Conservation (phyloP, 192 early-diverging fungal genomes). For the Umbelopsis sp. region DNA sequence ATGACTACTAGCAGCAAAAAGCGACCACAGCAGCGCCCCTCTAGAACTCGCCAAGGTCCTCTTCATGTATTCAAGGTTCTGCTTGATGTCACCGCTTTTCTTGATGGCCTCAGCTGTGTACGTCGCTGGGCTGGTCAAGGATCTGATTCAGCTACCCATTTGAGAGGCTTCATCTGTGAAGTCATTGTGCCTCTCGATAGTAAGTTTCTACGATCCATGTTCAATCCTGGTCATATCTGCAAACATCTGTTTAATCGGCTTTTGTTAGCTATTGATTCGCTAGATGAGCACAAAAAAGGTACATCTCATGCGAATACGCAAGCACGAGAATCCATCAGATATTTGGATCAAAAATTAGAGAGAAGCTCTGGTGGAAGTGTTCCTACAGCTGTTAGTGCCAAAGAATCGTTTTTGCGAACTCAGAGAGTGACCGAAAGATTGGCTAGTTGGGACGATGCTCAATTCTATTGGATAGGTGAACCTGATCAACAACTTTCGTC, state of each 20-base stretch:
- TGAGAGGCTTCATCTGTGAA: constrained; percentile 32
- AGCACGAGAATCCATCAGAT: constrained; percentile 60
- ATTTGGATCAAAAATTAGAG: constrained; percentile 43
- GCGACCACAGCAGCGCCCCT: background rate
- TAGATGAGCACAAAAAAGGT: constrained; percentile 61
- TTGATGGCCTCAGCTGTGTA: constrained; percentile 50
- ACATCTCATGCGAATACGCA: constrained; percentile 47
- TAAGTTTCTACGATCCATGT: constrained; percentile 21
- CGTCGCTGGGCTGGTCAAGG: constrained; percentile 48
- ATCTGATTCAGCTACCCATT: constrained; percentile 25
- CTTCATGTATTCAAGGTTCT: constrained; percentile 35
- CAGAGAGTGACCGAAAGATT: constrained; percentile 54
- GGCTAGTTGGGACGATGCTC: constrained; percentile 46
- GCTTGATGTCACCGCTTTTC: constrained; percentile 51
- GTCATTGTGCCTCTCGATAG: constrained; percentile 60
- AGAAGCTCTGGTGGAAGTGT: background rate
- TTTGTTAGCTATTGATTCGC: constrained; percentile 47
- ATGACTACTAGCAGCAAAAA: constrained; percentile 13
- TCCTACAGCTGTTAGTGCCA: constrained; percentile 7
- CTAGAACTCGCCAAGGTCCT: constrained; percentile 6
- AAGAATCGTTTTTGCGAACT: constrained; percentile 43
- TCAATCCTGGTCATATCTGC: background rate
- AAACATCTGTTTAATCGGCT: background rate
- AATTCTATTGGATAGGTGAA: constrained; percentile 43
- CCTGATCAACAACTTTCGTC: background rate